These are phyloP conservation scores for Carex arenaria DNA, from an alignment of 202 grass and related monocot genomes.

Conservation along the genomic window DNA sequence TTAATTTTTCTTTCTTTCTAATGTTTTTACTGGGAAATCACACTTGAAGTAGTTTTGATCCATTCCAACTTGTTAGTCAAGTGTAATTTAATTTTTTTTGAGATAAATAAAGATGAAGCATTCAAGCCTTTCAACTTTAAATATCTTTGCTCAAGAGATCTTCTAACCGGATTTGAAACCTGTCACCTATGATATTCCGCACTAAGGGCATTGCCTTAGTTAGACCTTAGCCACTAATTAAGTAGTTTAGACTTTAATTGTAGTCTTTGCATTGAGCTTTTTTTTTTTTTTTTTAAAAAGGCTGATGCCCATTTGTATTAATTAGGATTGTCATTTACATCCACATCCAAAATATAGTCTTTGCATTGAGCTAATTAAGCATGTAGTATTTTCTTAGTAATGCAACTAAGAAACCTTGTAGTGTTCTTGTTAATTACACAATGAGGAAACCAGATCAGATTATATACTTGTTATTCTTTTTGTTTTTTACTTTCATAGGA, in stretches of 20 bases:
- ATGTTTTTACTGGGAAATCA: neutral
- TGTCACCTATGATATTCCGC: too few species aligned
- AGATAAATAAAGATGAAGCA: too few species aligned
- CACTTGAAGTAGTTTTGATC: neutral
- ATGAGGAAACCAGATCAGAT: neutral
- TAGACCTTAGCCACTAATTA: too few species aligned
- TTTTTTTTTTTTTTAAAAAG: too few species aligned
- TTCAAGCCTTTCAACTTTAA: too few species aligned
- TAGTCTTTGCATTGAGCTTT: conserved; percentile 7
- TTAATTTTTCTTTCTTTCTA: conserved; percentile 16
- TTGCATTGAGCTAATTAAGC: conserved; percentile 2
- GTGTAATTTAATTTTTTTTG: too few species aligned
- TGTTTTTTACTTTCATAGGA: neutral
- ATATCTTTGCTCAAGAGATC: too few species aligned
- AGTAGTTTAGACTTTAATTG: neutral
- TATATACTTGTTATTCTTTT: neutral
- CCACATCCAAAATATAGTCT: too few species aligned
- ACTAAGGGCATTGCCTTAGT: too few species aligned
- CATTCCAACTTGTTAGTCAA: neutral
- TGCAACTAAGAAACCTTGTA: neutral
- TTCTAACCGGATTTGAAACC: too few species aligned
- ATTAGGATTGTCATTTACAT: too few species aligned
- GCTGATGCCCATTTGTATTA: too few species aligned
- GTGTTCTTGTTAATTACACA: neutral
- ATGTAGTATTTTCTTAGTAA: neutral